A percentile compares a stretch with the other conserved stretches of the same genome.
phyloP scores from a whole-genome alignment of 1,284 basidiomycete species.

The Pholiota adiposa region DNA sequence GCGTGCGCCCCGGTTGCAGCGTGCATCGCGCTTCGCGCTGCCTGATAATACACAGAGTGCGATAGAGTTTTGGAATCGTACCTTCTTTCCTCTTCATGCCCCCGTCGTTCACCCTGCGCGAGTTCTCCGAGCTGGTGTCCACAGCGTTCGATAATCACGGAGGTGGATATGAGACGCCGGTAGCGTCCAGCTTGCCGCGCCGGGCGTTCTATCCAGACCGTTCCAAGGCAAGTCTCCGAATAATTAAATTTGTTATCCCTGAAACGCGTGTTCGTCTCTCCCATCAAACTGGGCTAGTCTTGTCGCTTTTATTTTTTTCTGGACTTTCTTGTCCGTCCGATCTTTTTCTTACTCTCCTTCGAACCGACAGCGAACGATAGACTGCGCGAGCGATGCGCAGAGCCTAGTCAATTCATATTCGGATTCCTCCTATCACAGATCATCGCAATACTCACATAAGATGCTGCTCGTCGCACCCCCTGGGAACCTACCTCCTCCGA shows the following conservation, averaged over 20 bases:
- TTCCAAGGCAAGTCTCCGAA: slow-evolving; percentile 8
- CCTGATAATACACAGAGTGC: slow-evolving; percentile 3
- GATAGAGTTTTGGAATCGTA: background rate
- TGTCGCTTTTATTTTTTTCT: slow-evolving; percentile 3
- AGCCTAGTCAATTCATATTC: background rate
- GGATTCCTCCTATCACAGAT: background rate
- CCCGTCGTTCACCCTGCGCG: slow-evolving; percentile 5
- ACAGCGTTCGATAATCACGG: slow-evolving; percentile 7
- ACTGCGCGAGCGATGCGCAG: background rate
- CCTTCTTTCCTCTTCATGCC: slow-evolving; percentile 1
- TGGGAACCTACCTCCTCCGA: background rate
- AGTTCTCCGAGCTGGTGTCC: slow-evolving; percentile 20
- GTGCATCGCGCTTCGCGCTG: background rate
- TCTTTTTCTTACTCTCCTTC: slow-evolving; percentile 2
- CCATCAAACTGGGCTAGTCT: background rate
- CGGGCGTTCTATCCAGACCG: background rate
- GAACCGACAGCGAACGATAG: background rate
- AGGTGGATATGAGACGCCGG: background rate
- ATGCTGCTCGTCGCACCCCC: slow-evolving; percentile 10
- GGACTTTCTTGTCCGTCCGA: slow-evolving; percentile 2
- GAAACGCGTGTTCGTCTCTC: slow-evolving; percentile 3
- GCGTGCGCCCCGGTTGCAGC: background rate
- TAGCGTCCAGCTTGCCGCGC: background rate
- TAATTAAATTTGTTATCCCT: background rate
- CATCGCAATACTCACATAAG: background rate